phyloP scores from a whole-genome alignment of 495 filamentous ascomycete species.

The Trichoderma asperelloides region DNA sequence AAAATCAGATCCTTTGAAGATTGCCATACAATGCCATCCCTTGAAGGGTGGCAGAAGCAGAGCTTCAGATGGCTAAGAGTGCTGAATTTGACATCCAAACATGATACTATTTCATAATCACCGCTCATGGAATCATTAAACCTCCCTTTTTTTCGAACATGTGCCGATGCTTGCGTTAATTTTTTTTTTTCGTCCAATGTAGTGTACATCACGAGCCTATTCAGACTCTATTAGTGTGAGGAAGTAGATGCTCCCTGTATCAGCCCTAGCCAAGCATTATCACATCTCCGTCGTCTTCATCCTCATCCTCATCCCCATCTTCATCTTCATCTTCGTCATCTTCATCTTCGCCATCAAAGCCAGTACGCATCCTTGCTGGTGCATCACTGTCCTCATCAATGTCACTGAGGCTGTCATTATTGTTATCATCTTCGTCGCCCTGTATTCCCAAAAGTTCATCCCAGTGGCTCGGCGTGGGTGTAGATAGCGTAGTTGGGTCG shows the following conservation, averaged over 20 bases:
- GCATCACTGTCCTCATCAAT: not conserved
- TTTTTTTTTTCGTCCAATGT: not conserved
- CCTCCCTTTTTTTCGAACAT: not conserved
- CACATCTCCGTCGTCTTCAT: constrained; percentile 12
- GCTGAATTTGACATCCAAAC: too few relatives aligned
- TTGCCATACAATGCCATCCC: too few relatives aligned
- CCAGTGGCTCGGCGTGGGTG: constrained; percentile 24
- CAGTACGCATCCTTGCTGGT: not conserved
- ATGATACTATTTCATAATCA: too few relatives aligned
- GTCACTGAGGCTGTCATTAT: not conserved
- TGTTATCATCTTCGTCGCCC: not conserved
- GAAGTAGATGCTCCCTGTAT: not conserved
- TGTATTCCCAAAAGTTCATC: constrained; percentile 15
- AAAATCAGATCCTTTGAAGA: too few relatives aligned
- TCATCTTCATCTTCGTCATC: constrained; percentile 10
- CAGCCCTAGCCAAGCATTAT: constrained; percentile 12
- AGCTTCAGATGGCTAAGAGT: too few relatives aligned
- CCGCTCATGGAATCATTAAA: not conserved
- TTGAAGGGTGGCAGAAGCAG: too few relatives aligned
- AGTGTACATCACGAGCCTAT: not conserved
- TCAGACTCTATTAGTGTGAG: not conserved
- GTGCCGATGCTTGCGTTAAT: not conserved
- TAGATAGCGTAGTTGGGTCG: constrained; percentile 16
- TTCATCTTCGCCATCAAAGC: not conserved
- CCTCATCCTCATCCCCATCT: constrained; percentile 13